These are phyloP conservation scores for Phymatotrichopsis omnivora DNA, from an alignment of 2,329 filamentous ascomycete species.

Conservation along the genomic window DNA sequence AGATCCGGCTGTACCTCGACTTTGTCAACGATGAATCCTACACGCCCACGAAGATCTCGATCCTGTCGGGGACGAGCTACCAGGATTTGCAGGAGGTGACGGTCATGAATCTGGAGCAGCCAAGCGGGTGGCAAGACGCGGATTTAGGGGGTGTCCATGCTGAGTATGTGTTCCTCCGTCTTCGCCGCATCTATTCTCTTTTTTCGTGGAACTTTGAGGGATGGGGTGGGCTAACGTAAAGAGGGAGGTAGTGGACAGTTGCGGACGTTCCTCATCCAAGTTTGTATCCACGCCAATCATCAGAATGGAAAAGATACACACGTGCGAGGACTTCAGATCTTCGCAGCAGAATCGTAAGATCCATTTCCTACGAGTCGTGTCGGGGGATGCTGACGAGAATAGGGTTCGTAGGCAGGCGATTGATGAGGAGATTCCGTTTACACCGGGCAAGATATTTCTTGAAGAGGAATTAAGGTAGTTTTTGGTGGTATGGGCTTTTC, in stretches of 20 bases:
- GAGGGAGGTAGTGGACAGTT: slow-evolving; percentile 45
- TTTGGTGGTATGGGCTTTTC: background rate
- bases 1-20: slow-evolving; percentile 76
- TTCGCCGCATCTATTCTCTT: background rate
- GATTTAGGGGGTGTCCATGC: slow-evolving; percentile 52
- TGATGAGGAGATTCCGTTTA: slow-evolving; percentile 28
- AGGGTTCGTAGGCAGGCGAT: background rate
- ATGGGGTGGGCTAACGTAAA: slow-evolving; percentile 18
- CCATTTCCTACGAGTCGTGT: background rate
- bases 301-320: slow-evolving; percentile 99
- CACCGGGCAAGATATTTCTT: slow-evolving; percentile 28
- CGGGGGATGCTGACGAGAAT: background rate
- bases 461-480: slow-evolving; percentile 30
- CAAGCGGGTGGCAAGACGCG: slow-evolving; percentile 84
- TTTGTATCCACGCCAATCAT: slow-evolving; percentile 89
- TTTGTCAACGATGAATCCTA: slow-evolving; percentile 92
- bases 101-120: slow-evolving; percentile 65
- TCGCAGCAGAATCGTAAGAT: slow-evolving; percentile 37
- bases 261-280: slow-evolving; percentile 79
- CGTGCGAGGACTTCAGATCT: slow-evolving; percentile 84
- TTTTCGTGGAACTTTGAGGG: slow-evolving; percentile 35
- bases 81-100: slow-evolving; percentile 87
- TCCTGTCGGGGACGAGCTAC: slow-evolving; percentile 79
- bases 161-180: slow-evolving; percentile 21
- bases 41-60: slow-evolving; percentile 84